Evolutionary conservation across 2,329 filamentous ascomycete species (phyloP), one percentile per base, ranked within the genome.

Genomic region (Sporothrix luriei): DNA sequence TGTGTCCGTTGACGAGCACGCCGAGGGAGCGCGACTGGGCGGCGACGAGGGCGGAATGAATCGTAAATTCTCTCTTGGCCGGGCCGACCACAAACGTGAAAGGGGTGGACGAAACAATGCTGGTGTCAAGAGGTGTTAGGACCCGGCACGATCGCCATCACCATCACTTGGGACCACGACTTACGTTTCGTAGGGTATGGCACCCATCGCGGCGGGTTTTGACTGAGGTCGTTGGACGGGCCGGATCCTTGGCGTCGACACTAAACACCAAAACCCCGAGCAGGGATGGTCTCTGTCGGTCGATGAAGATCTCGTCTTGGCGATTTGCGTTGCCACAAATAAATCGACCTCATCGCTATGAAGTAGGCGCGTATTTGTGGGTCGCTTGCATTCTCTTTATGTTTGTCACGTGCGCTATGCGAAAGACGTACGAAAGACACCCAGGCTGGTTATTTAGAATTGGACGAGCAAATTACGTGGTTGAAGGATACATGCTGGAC

Each of bases 31-130:
- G n/a, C 51, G 51, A 54, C 51, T 54, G 51, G 16, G 51, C 26
- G 51, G 51, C 51, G 21, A 54, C 51, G 51, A 54, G 51, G 24
- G 51, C 51, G 4, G 24, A 54, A 54, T 54, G 51, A 0, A 54
- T 54, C 24, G 26, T 16, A 24, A 54, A 54, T 29, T 54, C 51
- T 54, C 13, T 54, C 51, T 29, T 33, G 21, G 13, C 24, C 4
- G 51, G 51, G 11, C 51, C 51, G 51, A 54, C 51, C 9, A 29
- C 51, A 54, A 54, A 54, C 51, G 14, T 54, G 51, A 54, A 29
- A 14, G 24, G 21, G 51, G 51, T 10, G 11, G 21, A 54, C 51
- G 24, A 29, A 29, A 54, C 24, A 26, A 29, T 54, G 24, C 24
- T 54, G 10, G 51, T 29, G n/a, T 21, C 10, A 29, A 29, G 51